Percentiles rank a stretch among this genome's conserved stretches.
Evolutionary conservation across 1,284 basidiomycete species (phyloP).

Genomic region (Xerocomus nothofagi): DNA sequence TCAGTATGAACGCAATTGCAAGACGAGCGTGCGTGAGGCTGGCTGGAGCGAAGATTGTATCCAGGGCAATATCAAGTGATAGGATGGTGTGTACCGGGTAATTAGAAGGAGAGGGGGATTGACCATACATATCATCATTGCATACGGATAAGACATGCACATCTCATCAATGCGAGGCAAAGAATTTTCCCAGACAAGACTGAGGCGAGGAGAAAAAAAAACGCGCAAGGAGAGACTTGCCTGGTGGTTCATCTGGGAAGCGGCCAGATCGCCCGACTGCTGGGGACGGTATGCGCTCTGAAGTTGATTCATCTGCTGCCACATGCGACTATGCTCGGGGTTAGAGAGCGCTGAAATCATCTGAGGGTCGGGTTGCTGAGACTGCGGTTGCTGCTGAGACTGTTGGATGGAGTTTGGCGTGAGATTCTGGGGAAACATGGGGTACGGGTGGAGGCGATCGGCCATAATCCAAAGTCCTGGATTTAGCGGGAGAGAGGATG

Average conservation of each 20-base stretch:
- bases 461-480: constrained; percentile 48
- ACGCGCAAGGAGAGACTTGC: constrained; percentile 37
- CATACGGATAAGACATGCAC: constrained; percentile 16
- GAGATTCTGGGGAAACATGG: constrained; percentile 49
- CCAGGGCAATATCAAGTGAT: constrained; percentile 11
- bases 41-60: not conserved
- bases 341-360: constrained; percentile 43
- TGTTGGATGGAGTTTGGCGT: constrained; percentile 47
- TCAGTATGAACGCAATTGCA: constrained; percentile 25
- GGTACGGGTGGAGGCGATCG: constrained; percentile 55
- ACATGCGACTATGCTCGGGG: constrained; percentile 51
- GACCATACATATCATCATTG: constrained; percentile 17
- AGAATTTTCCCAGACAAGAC: constrained; percentile 19
- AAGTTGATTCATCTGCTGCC: constrained; percentile 57
- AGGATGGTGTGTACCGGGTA: constrained; percentile 12
- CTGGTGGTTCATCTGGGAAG: constrained; percentile 45
- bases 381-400: constrained; percentile 41
- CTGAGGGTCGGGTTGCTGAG: constrained; percentile 39
- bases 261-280: constrained; percentile 42
- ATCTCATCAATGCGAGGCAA: constrained; percentile 15
- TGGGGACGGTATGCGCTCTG: constrained; percentile 46
- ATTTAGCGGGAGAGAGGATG: constrained; percentile 26
- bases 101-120: constrained; percentile 20
- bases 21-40: too few species aligned
- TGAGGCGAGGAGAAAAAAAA: constrained; percentile 9